Base-by-base conservation (phyloP, 2,329 filamentous ascomycete genomes). In the Metarhizium anisopliae region DNA sequence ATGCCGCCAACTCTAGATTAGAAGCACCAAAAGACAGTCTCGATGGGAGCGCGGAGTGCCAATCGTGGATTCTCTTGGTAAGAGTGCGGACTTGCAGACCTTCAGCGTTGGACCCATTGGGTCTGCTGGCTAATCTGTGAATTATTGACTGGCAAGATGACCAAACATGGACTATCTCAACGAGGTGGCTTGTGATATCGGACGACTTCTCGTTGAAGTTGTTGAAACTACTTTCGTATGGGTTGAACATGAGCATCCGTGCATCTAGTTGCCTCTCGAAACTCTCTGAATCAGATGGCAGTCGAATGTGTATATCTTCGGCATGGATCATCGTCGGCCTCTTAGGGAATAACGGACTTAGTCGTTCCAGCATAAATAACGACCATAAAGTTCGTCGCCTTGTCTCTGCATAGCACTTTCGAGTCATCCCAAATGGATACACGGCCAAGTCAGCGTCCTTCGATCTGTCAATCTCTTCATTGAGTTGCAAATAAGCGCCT, bases 351-450 rank as follows among this genome's bases (percentile, higher is more conserved):
- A 83, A 77, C 14, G 80, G 80, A 51, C 81, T 83, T 58, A 86
- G 80, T 51, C 85, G 80, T 69, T 90, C 87, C 67, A 88, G 78
- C 61, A 89, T 72, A 61, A 85, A 88, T 52, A 83, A 79, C 32
- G 83, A 81, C 86, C 86, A 91, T 63, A 89, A 86, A n/a, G n/a
- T n/a, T n/a, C n/a, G n/a, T n/a, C n/a, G n/a, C n/a, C n/a, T n/a
- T n/a, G n/a, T n/a, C n/a, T n/a, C n/a, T n/a, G n/a, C n/a, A n/a
- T n/a, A n/a, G n/a, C n/a, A n/a, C n/a, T n/a, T n/a, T n/a, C n/a
- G n/a, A n/a, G n/a, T n/a, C n/a, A n/a, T n/a, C n/a, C n/a, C n/a
- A n/a, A n/a, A n/a, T n/a, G n/a, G n/a, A n/a, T n/a, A n/a, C n/a
- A n/a, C n/a, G n/a, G n/a, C n/a, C n/a, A n/a, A n/a, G n/a, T n/a